Conservation (phyloP, 768 basidiomycete species). For the Lentinula detonsa region DNA sequence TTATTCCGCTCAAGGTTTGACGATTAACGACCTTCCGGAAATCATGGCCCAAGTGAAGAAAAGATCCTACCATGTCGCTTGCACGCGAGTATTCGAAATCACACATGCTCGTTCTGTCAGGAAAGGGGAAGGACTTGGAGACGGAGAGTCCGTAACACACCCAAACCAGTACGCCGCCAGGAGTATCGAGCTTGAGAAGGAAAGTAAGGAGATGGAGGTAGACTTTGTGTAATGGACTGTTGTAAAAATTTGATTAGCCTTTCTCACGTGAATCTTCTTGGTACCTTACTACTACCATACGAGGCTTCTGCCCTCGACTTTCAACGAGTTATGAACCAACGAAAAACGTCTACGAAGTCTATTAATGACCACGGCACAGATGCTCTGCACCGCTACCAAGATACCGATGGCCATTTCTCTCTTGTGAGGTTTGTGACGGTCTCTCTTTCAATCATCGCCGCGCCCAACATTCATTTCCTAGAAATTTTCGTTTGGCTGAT, state of each 20-base stretch:
- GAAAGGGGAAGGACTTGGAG: constrained; percentile 86
- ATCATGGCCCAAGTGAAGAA: constrained; percentile 74
- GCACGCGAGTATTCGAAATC: constrained; percentile 94
- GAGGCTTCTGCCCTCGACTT: constrained; percentile 7
- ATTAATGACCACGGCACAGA: constrained; percentile 24
- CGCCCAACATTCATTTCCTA: constrained; percentile 25
- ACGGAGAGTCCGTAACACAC: constrained; percentile 85
- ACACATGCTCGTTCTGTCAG: constrained; percentile 74
- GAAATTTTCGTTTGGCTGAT: constrained; percentile 97
- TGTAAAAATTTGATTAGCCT: background rate
- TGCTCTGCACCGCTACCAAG: constrained; percentile 74
- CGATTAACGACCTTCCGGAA: constrained; percentile 69
- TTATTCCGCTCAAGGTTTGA: constrained; percentile 61
- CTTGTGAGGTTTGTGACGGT: constrained; percentile 72
- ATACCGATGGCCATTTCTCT: constrained; percentile 94
- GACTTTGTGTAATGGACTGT: background rate
- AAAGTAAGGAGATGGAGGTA: constrained; percentile 20
- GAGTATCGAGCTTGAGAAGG: constrained; percentile 61
- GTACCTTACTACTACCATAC: background rate
- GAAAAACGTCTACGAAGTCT: constrained; percentile 31
- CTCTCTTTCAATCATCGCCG: constrained; percentile 6
- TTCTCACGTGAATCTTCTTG: background rate
- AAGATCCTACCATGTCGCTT: constrained; percentile 89
- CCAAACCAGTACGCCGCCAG: constrained; percentile 86
- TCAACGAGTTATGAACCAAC: constrained; percentile 36